These are phyloP conservation scores for Colletotrichum sp. DNA, from an alignment of 2,329 filamentous ascomycete species.

Conservation along the genomic window DNA sequence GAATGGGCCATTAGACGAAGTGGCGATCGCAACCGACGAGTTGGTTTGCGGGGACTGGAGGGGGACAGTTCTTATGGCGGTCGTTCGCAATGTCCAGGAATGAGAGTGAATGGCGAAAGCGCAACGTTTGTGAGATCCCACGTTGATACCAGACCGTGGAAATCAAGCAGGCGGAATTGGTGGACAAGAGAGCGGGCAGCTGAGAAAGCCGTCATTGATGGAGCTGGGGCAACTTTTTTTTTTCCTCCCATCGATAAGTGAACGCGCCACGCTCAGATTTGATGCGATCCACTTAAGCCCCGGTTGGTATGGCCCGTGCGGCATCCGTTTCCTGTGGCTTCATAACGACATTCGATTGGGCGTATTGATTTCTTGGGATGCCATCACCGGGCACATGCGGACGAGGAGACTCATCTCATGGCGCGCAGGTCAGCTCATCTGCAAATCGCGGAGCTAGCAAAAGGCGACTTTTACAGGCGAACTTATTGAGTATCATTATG, in stretches of 20 bases:
- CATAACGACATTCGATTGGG: background rate
- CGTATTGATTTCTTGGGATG: background rate
- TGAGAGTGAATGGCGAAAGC: background rate
- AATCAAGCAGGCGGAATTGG: background rate
- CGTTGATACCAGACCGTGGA: conserved; percentile 1
- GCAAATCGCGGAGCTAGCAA: background rate
- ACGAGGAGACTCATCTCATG: background rate
- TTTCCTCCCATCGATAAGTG: background rate
- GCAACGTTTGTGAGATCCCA: background rate
- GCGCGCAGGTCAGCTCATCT: background rate
- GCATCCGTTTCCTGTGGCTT: background rate
- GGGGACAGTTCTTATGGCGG: background rate
- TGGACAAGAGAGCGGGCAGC: background rate
- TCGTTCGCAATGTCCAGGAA: background rate
- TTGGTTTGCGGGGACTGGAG: background rate
- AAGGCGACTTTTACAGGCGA: background rate
- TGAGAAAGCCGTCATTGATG: conserved; percentile 4
- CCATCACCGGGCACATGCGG: too few species aligned
- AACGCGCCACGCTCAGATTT: conserved; percentile 14
- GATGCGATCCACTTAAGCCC: background rate
- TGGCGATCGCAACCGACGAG: background rate
- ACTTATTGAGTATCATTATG: background rate
- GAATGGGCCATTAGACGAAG: conserved; percentile 35
- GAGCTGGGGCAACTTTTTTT: conserved; percentile 18
- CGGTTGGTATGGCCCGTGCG: background rate